These are phyloP conservation scores for Ceriops tagal DNA, from an alignment of 345 rosid genomes.

Conservation along the genomic window DNA sequence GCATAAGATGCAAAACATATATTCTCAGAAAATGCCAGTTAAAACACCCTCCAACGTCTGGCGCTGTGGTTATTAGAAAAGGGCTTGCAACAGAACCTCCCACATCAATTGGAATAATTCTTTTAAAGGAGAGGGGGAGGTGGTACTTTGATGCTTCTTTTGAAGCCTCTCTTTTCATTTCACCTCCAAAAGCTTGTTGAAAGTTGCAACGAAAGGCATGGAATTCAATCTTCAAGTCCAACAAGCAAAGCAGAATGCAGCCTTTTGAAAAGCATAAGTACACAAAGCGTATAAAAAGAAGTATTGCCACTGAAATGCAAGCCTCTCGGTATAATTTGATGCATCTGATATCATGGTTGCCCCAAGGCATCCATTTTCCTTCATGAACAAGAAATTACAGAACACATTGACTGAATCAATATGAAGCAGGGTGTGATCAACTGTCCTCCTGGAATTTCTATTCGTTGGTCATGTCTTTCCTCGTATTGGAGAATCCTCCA, in stretches of 20 bases:
- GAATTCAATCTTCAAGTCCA: constrained; percentile 3
- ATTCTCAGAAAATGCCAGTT: not conserved
- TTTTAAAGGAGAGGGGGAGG: constrained; percentile 7
- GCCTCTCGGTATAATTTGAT: too few relatives aligned
- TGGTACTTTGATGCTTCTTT: not conserved
- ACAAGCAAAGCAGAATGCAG: constrained; percentile 13
- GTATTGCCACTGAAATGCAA: constrained; percentile 2
- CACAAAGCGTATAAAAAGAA: constrained; percentile 14
- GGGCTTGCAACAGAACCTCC: not conserved
- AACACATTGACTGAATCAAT: not conserved
- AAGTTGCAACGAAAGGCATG: constrained; percentile 7
- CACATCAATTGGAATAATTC: not conserved
- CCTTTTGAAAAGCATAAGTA: constrained; percentile 12
- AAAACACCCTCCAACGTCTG: not conserved
- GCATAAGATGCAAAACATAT: constrained; percentile 19
- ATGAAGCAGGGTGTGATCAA: not conserved
- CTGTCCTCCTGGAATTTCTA: not conserved
- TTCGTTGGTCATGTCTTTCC: too few relatives aligned
- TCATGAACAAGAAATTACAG: not conserved
- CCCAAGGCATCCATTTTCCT: too few relatives aligned
- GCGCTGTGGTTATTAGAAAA: not conserved
- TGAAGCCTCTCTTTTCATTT: not conserved
- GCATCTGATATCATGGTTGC: too few relatives aligned
- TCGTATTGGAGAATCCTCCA: too few relatives aligned
- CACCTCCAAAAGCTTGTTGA: not conserved